Evolutionary conservation across 768 basidiomycete species (phyloP).

Genomic region (Trametes sanguinea): DNA sequence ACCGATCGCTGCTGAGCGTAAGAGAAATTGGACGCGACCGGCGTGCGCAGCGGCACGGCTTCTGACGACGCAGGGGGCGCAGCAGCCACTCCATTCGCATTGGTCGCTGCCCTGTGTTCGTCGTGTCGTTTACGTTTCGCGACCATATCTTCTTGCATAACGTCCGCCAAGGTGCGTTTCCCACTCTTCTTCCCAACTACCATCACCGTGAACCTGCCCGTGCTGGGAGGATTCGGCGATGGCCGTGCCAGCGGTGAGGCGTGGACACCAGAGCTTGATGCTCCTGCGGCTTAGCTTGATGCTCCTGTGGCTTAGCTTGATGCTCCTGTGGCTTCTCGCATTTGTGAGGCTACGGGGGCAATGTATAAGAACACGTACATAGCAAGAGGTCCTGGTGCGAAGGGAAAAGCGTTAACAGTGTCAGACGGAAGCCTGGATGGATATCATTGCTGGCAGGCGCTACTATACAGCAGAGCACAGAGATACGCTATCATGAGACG

Average conservation of each 20-base stretch:
- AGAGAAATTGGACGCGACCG: conserved; percentile 28
- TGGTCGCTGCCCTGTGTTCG: conserved; percentile 30
- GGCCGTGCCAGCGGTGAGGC: not conserved
- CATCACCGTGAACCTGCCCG: conserved; percentile 13
- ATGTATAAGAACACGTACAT: conserved; percentile 20
- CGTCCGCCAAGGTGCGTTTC: conserved; percentile 70
- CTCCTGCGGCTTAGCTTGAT: not conserved
- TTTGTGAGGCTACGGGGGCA: conserved; percentile 21
- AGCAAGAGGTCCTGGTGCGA: conserved; percentile 1
- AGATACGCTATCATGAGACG: too few species aligned
- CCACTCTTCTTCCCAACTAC: conserved; percentile 64
- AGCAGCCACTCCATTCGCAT: conserved; percentile 4
- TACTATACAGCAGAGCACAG: too few species aligned
- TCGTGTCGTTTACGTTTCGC: conserved; percentile 49
- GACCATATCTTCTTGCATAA: conserved; percentile 65
- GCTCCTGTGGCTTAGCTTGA: too few species aligned
- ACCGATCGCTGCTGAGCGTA: conserved; percentile 18
- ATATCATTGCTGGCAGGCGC: too few species aligned
- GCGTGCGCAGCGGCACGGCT: conserved; percentile 11
- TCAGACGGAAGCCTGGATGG: conserved; percentile 3
- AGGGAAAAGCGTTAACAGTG: conserved; percentile 12
- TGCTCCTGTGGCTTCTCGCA: conserved; percentile 10
- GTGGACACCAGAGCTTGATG: not conserved
- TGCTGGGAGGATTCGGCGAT: conserved; percentile 6
- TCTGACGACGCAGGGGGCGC: not conserved